phyloP scores from a whole-genome alignment of 306 rosid species.

The Cajanus cajan region DNA sequence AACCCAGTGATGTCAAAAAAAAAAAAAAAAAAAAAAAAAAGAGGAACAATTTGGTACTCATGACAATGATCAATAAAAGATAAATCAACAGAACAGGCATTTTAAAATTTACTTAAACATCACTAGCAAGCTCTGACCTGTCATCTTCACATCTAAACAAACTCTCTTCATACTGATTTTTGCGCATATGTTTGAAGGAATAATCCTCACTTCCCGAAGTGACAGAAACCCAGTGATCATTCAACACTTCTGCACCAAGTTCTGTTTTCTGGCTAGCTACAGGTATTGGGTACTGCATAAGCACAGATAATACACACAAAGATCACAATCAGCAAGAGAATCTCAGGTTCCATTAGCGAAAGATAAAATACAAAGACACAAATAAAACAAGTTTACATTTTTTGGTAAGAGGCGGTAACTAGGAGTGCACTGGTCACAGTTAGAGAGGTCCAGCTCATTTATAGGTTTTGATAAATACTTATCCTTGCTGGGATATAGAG shows the following conservation, averaged over 20 bases:
- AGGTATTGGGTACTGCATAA: conserved; percentile 88
- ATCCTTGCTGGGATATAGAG: conserved; percentile 80
- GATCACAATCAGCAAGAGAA: conserved; percentile 21
- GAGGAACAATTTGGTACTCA: neutral
- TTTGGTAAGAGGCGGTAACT: conserved; percentile 95
- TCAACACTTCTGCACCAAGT: conserved; percentile 80
- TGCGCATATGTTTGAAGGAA: conserved; percentile 99
- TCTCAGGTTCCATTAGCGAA: conserved; percentile 10
- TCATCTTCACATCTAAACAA: conserved; percentile 99
- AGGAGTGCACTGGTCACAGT: conserved; percentile 95
- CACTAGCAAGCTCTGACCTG: conserved; percentile 57
- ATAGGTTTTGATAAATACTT: conserved; percentile 89
- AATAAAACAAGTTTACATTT: conserved; percentile 52
- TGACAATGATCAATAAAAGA: conserved; percentile 5
- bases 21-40: neutral
- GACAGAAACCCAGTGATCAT: conserved; percentile 98
- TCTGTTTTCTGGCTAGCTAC: conserved; percentile 83
- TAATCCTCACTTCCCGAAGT: conserved; percentile 99
- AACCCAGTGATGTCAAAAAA: neutral
- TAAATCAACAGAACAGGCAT: neutral
- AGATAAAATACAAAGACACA: conserved; percentile 14
- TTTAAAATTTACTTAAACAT: conserved; percentile 16
- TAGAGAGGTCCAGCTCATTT: conserved; percentile 95
- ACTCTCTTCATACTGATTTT: conserved; percentile 99
- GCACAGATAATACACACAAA: conserved; percentile 6